These are phyloP conservation scores for Microcos paniculata DNA, from an alignment of 345 rosid genomes.

Conservation along the genomic window DNA sequence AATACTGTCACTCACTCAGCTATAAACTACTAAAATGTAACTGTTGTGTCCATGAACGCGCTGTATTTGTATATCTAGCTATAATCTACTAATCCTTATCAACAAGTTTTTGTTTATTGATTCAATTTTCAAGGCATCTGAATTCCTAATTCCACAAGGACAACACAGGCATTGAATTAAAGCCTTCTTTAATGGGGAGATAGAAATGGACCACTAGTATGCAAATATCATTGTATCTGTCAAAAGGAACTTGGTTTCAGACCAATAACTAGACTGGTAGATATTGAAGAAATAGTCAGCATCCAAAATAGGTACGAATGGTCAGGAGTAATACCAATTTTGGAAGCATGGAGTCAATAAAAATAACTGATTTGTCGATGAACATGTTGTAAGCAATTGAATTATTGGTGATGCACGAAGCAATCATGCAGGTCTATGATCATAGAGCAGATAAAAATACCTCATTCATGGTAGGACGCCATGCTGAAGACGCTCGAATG, in stretches of 20 bases:
- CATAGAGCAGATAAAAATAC: slow-evolving; percentile 32
- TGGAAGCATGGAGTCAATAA: not conserved
- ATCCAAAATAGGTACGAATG: not conserved
- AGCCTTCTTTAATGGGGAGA: not conserved
- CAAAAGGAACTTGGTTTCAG: not conserved
- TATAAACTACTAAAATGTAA: slow-evolving; percentile 15
- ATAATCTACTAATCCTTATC: slow-evolving; percentile 27
- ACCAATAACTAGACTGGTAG: not conserved
- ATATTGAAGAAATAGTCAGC: not conserved
- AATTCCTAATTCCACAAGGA: not conserved
- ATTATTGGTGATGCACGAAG: slow-evolving; percentile 4
- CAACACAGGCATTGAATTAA: slow-evolving; percentile 9
- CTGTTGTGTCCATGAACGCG: slow-evolving; percentile 23
- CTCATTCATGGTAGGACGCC: slow-evolving; percentile 94
- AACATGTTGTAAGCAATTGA: not conserved
- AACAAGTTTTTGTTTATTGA: slow-evolving; percentile 5
- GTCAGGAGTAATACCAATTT: not conserved
- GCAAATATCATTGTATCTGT: not conserved
- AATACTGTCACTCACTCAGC: slow-evolving; percentile 4
- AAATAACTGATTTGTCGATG: not conserved
- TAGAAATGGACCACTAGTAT: not conserved
- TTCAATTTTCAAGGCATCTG: not conserved
- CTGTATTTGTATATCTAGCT: not conserved
- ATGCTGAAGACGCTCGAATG: slow-evolving; percentile 67
- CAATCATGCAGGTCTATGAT: not conserved